Evolutionary conservation across 441 rosid species (phyloP).

Genomic region (Mallotus japonicus): DNA sequence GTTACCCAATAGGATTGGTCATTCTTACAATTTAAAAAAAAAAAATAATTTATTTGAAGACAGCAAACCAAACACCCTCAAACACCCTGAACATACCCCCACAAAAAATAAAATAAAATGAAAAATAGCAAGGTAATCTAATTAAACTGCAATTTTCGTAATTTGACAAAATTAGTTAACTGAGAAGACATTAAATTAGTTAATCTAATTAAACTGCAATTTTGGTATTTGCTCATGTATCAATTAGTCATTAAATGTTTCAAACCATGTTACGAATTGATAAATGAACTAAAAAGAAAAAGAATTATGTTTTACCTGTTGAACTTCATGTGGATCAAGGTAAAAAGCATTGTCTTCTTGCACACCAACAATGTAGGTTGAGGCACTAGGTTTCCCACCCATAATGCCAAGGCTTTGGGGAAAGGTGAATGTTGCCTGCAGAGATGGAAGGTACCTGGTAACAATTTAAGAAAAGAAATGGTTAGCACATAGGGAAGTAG

Average conservation of each 20-base stretch:
- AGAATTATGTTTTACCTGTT: constrained; percentile 43
- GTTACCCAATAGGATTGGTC: neutral
- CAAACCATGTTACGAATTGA: neutral
- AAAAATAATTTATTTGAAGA: too few relatives aligned
- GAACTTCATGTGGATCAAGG: constrained; percentile 91
- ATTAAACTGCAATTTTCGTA: too few relatives aligned
- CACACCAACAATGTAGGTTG: constrained; percentile 88
- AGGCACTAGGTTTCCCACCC: constrained; percentile 95
- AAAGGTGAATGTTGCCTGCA: constrained; percentile 70
- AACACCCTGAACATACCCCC: too few relatives aligned
- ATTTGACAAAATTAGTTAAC: too few relatives aligned
- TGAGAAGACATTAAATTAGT: too few relatives aligned
- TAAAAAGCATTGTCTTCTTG: constrained; percentile 80
- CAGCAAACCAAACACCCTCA: too few relatives aligned
- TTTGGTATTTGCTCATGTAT: too few relatives aligned
- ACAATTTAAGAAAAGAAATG: constrained; percentile 20
- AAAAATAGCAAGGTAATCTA: too few relatives aligned
- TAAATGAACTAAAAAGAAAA: neutral
- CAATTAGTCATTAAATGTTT: neutral
- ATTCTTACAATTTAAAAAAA: too few relatives aligned
- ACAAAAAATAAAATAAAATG: too few relatives aligned
- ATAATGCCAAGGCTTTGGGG: constrained; percentile 93
- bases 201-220: too few relatives aligned
- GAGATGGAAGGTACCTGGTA: constrained; percentile 77
- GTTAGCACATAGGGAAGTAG: constrained; percentile 13